A percentile compares a stretch with the other conserved stretches of the same genome.
These are phyloP conservation scores for Lumnitzera littorea DNA, from an alignment of 345 rosid species.

Conservation along the genomic window DNA sequence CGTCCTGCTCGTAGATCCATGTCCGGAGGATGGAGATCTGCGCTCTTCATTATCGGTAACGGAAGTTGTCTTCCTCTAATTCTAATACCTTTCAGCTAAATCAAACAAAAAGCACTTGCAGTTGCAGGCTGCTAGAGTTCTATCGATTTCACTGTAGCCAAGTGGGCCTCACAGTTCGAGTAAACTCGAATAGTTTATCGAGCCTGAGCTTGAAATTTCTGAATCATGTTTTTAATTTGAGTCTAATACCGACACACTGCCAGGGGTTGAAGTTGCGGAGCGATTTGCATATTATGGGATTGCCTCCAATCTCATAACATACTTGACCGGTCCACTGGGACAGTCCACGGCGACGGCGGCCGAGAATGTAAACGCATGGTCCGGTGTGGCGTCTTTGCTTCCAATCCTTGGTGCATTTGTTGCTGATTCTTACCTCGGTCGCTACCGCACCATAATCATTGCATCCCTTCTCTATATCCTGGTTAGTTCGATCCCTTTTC, in stretches of 20 bases:
- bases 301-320: conserved; percentile 16
- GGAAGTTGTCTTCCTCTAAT: neutral
- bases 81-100: no score
- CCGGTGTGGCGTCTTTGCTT: conserved; percentile 29
- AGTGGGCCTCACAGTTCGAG: no score
- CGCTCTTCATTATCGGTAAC: conserved; percentile 26
- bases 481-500: conserved; percentile 4
- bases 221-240: no score
- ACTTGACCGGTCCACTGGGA: conserved; percentile 16
- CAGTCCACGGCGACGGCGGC: conserved; percentile 21
- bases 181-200: no score
- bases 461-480: conserved; percentile 37
- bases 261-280: conserved; percentile 22
- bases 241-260: no score
- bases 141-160: no score
- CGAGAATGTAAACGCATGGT: conserved; percentile 19
- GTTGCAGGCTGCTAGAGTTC: no score
- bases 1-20: conserved; percentile 13
- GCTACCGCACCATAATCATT: conserved; percentile 32
- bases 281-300: conserved; percentile 22
- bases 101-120: no score
- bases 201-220: no score
- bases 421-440: conserved; percentile 39
- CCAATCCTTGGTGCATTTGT: conserved; percentile 41
- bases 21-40: conserved; percentile 27